phyloP scores from a whole-genome alignment of 1,139 yeast species.

The Suhomyces panamericanus region DNA sequence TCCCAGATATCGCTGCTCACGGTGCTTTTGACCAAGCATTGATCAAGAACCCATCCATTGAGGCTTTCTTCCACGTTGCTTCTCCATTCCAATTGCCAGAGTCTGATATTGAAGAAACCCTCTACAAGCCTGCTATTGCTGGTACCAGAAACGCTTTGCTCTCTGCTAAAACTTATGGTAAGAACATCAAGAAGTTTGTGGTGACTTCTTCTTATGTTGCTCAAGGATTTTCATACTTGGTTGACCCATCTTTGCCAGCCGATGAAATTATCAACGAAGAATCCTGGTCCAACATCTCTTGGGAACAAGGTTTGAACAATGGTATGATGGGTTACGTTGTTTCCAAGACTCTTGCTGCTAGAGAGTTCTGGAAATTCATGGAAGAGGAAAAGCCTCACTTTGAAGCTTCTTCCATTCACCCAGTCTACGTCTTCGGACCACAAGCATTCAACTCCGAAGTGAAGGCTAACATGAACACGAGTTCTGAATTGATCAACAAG shows the following conservation, averaged over 20 bases:
- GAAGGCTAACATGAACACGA: slow-evolving; percentile 34
- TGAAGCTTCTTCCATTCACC: slow-evolving; percentile 18
- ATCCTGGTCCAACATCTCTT: slow-evolving; percentile 1
- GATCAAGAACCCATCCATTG: slow-evolving; percentile 1
- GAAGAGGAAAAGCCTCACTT: slow-evolving; percentile 30
- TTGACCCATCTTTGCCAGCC: background rate
- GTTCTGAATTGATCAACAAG: slow-evolving; percentile 33
- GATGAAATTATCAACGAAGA: background rate
- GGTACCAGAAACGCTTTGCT: slow-evolving; percentile 3
- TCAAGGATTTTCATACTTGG: background rate
- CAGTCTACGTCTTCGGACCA: slow-evolving; percentile 27
- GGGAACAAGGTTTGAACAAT: slow-evolving; percentile 1
- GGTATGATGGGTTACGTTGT: slow-evolving; percentile 20
- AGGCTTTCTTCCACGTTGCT: slow-evolving; percentile 2
- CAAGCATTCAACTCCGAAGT: slow-evolving; percentile 30
- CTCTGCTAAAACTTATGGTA: slow-evolving; percentile 1
- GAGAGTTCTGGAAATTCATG: slow-evolving; percentile 55
- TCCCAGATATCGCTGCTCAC: slow-evolving; percentile 19
- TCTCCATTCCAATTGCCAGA: slow-evolving; percentile 2
- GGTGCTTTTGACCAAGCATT: slow-evolving; percentile 3
- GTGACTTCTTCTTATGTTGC: slow-evolving; percentile 1
- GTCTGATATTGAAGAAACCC: background rate
- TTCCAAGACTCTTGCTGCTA: slow-evolving; percentile 55
- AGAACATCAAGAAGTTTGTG: slow-evolving; percentile 3
- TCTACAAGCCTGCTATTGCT: slow-evolving; percentile 1